Percentiles rank a stretch among this genome's conserved stretches.
These are phyloP conservation scores for Biancaea sappan DNA, from an alignment of 306 rosid species.

Conservation along the genomic window DNA sequence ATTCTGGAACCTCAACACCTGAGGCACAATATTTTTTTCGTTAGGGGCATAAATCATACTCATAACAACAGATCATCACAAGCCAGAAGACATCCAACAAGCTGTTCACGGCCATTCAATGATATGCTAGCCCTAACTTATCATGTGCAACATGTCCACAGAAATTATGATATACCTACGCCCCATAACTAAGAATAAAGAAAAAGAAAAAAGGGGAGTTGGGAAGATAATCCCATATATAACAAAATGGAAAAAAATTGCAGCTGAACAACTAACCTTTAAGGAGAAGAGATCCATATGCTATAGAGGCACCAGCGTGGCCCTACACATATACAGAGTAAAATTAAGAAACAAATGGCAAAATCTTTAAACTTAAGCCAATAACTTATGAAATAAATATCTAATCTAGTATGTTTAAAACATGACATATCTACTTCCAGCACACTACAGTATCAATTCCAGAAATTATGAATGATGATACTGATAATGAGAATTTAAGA, in stretches of 20 bases:
- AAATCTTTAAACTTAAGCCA: slow-evolving; percentile 1
- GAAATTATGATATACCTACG: slow-evolving; percentile 2
- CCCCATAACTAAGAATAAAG: slow-evolving; percentile 3
- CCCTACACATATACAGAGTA: slow-evolving; percentile 52
- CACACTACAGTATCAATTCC: not conserved
- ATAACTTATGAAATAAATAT: not conserved
- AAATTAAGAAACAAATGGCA: slow-evolving; percentile 10
- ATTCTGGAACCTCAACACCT: slow-evolving; percentile 82
- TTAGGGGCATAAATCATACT: slow-evolving; percentile 23
- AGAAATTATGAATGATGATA: not conserved
- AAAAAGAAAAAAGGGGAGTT: not conserved
- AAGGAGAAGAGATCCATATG: slow-evolving; percentile 93
- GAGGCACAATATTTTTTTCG: slow-evolving; percentile 31
- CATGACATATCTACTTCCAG: slow-evolving; percentile 7
- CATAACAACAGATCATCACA: not conserved
- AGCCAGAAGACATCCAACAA: slow-evolving; percentile 21
- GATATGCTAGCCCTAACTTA: not conserved
- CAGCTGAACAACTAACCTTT: slow-evolving; percentile 57
- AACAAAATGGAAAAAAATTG: slow-evolving; percentile 8
- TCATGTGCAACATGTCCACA: not conserved
- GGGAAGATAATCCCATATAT: not conserved
- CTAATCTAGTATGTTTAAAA: not conserved
- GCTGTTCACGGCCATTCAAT: slow-evolving; percentile 5
- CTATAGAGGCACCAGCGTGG: slow-evolving; percentile 92
- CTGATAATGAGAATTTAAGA: not conserved